A percentile compares a stretch with the other conserved stretches of the same genome.
phyloP scores from a whole-genome alignment of 1,284 basidiomycete species.

The Erythrobasidium hasegawianum region DNA sequence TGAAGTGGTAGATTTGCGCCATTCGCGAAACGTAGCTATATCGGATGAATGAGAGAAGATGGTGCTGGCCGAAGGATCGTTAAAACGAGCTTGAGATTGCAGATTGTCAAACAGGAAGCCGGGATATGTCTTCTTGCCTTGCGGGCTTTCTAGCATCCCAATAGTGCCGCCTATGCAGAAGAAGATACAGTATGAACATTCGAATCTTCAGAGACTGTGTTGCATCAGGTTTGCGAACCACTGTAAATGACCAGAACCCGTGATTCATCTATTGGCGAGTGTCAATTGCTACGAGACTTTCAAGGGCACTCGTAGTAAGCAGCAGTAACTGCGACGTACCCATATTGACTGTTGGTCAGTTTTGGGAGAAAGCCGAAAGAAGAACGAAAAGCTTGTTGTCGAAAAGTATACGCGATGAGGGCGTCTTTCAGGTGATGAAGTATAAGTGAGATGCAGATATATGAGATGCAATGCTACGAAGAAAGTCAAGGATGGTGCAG shows the following conservation, averaged over 20 bases:
- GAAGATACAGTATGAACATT: neutral
- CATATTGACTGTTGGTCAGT: too few species aligned
- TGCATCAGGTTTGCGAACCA: neutral
- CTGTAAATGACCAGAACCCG: constrained; percentile 23
- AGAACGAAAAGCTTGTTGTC: too few species aligned
- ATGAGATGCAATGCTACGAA: too few species aligned
- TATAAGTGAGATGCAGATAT: too few species aligned
- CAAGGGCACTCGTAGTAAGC: too few species aligned
- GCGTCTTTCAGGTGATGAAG: too few species aligned
- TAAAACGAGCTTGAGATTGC: constrained; percentile 28
- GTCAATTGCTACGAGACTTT: too few species aligned
- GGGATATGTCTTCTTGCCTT: constrained; percentile 31
- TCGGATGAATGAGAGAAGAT: constrained; percentile 32
- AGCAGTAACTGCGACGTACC: too few species aligned
- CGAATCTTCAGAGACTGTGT: too few species aligned
- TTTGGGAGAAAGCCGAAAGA: too few species aligned
- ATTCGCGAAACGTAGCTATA: constrained; percentile 25
- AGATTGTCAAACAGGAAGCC: constrained; percentile 35
- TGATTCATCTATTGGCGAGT: constrained; percentile 8
- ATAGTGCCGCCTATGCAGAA: constrained; percentile 16
- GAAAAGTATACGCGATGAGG: too few species aligned
- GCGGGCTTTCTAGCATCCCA: constrained; percentile 26
- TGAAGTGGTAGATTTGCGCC: constrained; percentile 14
- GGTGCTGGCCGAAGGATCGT: constrained; percentile 21
- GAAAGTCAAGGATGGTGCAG: too few species aligned